Evolutionary conservation across 345 rosid genomes (phyloP).

Genomic region (Eucalyptus cloeziana): DNA sequence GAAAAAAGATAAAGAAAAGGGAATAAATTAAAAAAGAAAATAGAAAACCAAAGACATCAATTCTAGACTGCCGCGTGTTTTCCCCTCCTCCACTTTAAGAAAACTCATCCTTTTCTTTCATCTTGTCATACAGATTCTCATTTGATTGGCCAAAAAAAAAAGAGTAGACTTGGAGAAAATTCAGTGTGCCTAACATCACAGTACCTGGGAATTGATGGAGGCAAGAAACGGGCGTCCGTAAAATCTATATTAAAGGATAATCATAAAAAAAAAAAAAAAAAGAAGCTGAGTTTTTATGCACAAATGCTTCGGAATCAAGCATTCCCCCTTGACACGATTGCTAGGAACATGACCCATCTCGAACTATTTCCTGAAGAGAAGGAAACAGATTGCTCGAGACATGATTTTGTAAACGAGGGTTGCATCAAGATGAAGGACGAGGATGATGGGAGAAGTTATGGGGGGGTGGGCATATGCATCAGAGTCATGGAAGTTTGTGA

Average conservation of each 20-base stretch:
- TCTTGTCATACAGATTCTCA: not conserved
- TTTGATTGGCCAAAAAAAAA: not conserved
- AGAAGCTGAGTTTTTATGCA: not conserved
- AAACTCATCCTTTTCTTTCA: not conserved
- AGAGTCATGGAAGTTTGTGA: slow-evolving; percentile 50
- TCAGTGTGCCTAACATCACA: not conserved
- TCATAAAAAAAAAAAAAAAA: not conserved
- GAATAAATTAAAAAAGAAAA: not conserved
- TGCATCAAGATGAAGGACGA: not conserved
- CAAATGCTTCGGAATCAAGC: not conserved
- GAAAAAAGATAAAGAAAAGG: not conserved
- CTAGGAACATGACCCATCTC: not conserved
- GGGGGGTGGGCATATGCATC: slow-evolving; percentile 3
- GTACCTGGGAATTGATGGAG: not conserved
- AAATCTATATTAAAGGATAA: not conserved
- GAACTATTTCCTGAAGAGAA: not conserved
- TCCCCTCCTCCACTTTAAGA: not conserved
- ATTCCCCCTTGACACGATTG: not conserved
- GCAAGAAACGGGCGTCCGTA: not conserved
- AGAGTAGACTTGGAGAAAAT: not conserved
- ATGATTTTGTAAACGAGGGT: not conserved
- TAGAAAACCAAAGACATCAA: not conserved
- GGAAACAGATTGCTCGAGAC: not conserved
- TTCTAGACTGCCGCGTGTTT: not conserved
- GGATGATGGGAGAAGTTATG: not conserved